Conservation (phyloP, 2,329 filamentous ascomycete genomes). For the Cordyceps pruinosa region DNA sequence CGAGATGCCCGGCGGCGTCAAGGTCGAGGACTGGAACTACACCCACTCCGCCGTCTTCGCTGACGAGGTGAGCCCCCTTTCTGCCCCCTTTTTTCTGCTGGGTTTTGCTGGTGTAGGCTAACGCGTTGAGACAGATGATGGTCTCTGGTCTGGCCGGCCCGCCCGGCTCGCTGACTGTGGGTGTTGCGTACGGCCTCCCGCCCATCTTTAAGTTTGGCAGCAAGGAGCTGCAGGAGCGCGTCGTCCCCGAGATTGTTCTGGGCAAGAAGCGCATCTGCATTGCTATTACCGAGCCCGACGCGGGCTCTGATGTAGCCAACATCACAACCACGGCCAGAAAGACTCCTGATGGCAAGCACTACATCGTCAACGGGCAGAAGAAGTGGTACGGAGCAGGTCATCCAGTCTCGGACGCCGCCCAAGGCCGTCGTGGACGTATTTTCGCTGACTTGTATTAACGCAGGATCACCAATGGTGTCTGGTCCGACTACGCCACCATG, state of each 20-base stretch:
- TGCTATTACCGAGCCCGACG: slow-evolving; percentile 69
- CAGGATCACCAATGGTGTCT: slow-evolving; percentile 52
- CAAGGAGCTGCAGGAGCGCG: slow-evolving; percentile 53
- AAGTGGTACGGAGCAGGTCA: slow-evolving; percentile 49
- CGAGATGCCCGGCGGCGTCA: slow-evolving; percentile 57
- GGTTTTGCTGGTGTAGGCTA: neutral
- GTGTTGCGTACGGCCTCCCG: slow-evolving; percentile 66
- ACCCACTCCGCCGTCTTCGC: slow-evolving; percentile 63
- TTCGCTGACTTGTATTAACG: neutral
- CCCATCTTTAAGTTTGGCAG: slow-evolving; percentile 64
- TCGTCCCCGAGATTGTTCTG: slow-evolving; percentile 60
- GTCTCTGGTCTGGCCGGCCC: slow-evolving; percentile 60
- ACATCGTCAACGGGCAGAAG: slow-evolving; percentile 68
- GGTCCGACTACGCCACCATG: slow-evolving; percentile 55
- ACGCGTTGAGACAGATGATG: slow-evolving; percentile 43
- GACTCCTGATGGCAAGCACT: slow-evolving; percentile 56
- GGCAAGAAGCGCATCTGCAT: slow-evolving; percentile 65
- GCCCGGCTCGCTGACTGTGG: slow-evolving; percentile 57
- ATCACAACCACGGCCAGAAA: slow-evolving; percentile 62
- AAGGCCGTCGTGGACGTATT: neutral
- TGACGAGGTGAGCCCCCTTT: slow-evolving; percentile 39
- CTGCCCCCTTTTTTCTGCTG: neutral
- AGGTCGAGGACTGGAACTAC: slow-evolving; percentile 68
- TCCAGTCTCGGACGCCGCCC: neutral
- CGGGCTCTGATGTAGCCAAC: slow-evolving; percentile 67